These are phyloP conservation scores for Citrullus colocynthis DNA, from an alignment of 306 rosid genomes.

Conservation along the genomic window DNA sequence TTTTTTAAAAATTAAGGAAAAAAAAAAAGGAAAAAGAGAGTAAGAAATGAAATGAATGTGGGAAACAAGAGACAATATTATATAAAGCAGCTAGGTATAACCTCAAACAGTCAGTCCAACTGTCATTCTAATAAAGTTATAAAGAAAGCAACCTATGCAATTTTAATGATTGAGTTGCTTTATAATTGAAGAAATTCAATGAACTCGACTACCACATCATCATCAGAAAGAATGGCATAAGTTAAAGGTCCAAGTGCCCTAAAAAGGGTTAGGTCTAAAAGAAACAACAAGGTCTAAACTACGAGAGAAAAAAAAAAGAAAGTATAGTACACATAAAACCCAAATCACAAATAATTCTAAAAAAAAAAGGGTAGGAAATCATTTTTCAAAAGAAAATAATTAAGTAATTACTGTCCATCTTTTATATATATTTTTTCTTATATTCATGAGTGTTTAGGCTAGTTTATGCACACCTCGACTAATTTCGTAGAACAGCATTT, in stretches of 20 bases:
- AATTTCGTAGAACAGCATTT: too few relatives aligned
- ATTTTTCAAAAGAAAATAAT: background rate
- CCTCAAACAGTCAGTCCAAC: constrained; percentile 1
- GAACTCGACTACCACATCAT: constrained; percentile 1
- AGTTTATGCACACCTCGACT: too few relatives aligned
- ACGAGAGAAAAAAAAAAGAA: background rate
- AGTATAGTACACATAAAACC: background rate
- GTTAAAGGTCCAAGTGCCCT: background rate
- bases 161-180: constrained; percentile 8
- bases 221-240: background rate
- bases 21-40: background rate
- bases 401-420: too few relatives aligned
- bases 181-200: constrained; percentile 4
- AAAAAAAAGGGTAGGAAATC: background rate
- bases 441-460: too few relatives aligned
- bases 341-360: background rate
- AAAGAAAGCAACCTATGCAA: background rate
- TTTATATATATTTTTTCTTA: too few relatives aligned
- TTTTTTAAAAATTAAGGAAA: background rate
- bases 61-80: constrained; percentile 8
- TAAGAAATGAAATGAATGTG: background rate
- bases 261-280: background rate
- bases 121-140: constrained; percentile 1
- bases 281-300: background rate
- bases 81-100: background rate